phyloP scores from a whole-genome alignment of 2,329 filamentous ascomycete genomes.

The Colletotrichum sp. region DNA sequence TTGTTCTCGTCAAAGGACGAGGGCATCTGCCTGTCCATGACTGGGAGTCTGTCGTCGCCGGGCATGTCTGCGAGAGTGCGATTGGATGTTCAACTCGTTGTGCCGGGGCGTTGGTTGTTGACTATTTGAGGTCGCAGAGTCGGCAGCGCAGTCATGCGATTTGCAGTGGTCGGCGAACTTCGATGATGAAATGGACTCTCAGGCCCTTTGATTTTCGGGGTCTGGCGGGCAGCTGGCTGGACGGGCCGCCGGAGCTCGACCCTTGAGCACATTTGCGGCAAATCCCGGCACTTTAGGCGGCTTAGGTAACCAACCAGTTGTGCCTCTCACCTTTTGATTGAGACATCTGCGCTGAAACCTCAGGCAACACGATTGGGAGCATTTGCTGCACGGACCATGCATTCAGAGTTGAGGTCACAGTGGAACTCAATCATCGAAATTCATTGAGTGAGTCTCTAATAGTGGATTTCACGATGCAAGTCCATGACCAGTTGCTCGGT shows the following conservation, averaged over 20 bases:
- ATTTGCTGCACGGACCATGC: not conserved
- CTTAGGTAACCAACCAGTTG: not conserved
- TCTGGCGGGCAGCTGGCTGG: not conserved
- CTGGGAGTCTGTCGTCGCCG: constrained; percentile 28
- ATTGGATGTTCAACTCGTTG: not conserved
- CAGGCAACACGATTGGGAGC: not conserved
- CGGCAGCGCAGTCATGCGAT: not conserved
- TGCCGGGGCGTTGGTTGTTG: not conserved
- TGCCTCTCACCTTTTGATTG: not conserved
- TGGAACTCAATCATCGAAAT: not conserved
- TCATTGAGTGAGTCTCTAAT: not conserved
- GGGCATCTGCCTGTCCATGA: constrained; percentile 61
- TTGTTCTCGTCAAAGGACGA: constrained; percentile 81
- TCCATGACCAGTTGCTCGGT: not conserved
- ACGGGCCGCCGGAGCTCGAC: not conserved
- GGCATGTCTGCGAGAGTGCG: not conserved
- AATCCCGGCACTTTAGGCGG: not conserved
- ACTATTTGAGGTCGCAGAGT: not conserved
- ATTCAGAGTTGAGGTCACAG: not conserved
- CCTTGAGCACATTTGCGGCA: constrained; percentile 13
- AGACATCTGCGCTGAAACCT: not conserved
- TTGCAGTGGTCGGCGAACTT: not conserved
- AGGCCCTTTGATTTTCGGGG: constrained; percentile 8
- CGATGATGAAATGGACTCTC: constrained; percentile 22
- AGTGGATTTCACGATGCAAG: not conserved